Conservation (phyloP, 495 filamentous ascomycete species). For the Neurospora pannonica region DNA sequence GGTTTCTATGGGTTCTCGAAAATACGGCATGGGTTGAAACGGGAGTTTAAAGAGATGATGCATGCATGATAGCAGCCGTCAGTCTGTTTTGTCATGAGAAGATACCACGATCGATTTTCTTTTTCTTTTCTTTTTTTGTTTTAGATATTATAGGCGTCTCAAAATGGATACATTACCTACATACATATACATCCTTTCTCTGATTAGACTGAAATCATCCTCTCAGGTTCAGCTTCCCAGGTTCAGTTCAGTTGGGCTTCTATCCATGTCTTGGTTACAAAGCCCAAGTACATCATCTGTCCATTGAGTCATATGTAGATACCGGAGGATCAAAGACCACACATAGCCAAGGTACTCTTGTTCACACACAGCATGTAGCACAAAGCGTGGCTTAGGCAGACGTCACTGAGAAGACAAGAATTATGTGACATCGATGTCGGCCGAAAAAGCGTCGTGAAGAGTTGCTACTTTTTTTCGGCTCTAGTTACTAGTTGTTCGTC, state of each 20-base stretch:
- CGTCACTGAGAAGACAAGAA: not conserved
- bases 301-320: not conserved
- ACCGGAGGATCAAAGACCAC: not conserved
- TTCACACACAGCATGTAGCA: not conserved
- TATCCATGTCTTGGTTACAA: not conserved
- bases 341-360: not conserved
- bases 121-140: not conserved
- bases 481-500: not conserved
- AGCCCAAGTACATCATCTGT: not conserved
- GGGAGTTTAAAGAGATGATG: constrained; percentile 3
- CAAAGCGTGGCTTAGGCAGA: not conserved
- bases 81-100: not conserved
- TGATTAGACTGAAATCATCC: not conserved
- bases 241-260: not conserved
- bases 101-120: not conserved
- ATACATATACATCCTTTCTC: not conserved
- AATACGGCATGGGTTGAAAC: not conserved
- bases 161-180: not conserved
- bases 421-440: not conserved
- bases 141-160: not conserved
- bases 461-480: not conserved
- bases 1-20: not conserved
- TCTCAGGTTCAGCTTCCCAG: not conserved
- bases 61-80: not conserved
- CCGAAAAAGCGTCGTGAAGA: not conserved